A percentile compares a stretch with the other conserved stretches of the same genome.
phyloP scores from a whole-genome alignment of 257 asterid species.

The Solanum piurae region DNA sequence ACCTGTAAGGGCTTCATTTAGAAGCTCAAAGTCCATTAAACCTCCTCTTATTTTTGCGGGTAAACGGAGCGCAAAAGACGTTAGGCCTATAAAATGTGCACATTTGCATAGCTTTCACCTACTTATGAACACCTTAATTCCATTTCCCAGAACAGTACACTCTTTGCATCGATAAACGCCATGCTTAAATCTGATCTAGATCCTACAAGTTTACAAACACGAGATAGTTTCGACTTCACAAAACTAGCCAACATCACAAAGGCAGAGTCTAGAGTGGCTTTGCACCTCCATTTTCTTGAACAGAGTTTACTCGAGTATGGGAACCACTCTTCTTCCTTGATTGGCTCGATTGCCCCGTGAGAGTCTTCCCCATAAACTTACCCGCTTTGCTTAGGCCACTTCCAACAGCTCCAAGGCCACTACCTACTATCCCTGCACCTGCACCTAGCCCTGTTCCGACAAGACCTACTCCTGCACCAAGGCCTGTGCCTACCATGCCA shows the following conservation, averaged over 20 bases:
- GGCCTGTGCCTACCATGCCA: conserved; percentile 59
- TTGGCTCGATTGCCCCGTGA: conserved; percentile 18
- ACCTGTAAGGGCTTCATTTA: not conserved
- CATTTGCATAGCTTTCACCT: not conserved
- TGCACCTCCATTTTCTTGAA: conserved; percentile 70
- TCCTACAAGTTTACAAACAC: not conserved
- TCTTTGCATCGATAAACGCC: not conserved
- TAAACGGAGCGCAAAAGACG: not conserved
- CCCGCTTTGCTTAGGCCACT: conserved; percentile 84
- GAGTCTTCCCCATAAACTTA: conserved; percentile 72
- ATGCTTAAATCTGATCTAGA: not conserved
- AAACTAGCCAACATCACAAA: not conserved
- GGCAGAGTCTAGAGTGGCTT: conserved; percentile 29
- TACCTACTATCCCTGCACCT: conserved; percentile 73
- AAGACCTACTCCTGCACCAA: conserved; percentile 65
- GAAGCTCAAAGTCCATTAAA: not conserved
- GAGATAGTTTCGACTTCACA: not conserved
- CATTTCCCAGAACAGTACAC: not conserved
- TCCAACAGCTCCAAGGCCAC: conserved; percentile 71
- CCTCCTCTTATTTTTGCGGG: not conserved
- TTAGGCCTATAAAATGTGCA: not conserved
- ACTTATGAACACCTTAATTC: not conserved
- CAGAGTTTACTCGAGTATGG: conserved; percentile 51
- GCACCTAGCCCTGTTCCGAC: conserved; percentile 73
- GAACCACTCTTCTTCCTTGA: conserved; percentile 52